A percentile compares a stretch with the other conserved stretches of the same genome.
Evolutionary conservation across 225 moss, liverwort and hornwort genomes (phyloP).

Genomic region (Rhytidiadelphus loreus): DNA sequence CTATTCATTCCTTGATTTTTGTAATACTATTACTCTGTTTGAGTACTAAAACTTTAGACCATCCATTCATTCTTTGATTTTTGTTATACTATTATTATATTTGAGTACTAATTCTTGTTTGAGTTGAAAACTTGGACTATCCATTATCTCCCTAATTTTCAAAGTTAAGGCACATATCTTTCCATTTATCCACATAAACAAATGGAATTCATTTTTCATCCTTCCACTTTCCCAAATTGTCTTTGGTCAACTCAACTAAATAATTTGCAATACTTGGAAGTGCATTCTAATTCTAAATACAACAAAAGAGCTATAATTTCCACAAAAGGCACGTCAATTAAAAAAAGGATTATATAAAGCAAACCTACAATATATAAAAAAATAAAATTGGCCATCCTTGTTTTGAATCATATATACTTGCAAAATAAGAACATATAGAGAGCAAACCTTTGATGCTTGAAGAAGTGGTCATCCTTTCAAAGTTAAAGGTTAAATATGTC

Average conservation of each 20-base stretch:
- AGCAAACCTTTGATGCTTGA: background rate
- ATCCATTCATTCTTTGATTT: no score
- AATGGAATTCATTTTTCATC: background rate
- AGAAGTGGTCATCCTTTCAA: background rate
- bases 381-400: no score
- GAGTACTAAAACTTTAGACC: no score
- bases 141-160: background rate
- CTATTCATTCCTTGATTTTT: no score
- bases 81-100: no score
- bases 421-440: background rate
- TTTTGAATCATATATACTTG: background rate
- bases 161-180: accelerated
- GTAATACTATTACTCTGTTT: background rate
- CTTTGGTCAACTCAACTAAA: accelerated
- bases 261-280: background rate
- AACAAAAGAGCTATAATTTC: background rate
- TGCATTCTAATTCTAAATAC: accelerated
- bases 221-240: accelerated
- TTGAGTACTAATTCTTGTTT: background rate
- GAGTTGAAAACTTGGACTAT: accelerated
- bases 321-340: accelerated
- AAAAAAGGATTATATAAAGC: no score
- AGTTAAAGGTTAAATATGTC: background rate
- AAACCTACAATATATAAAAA: no score
- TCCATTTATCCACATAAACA: background rate